A percentile compares a stretch with the other conserved stretches of the same genome.
These are phyloP conservation scores for Macrophomina phaseolina DNA, from an alignment of 2,329 filamentous ascomycete species.

Conservation along the genomic window DNA sequence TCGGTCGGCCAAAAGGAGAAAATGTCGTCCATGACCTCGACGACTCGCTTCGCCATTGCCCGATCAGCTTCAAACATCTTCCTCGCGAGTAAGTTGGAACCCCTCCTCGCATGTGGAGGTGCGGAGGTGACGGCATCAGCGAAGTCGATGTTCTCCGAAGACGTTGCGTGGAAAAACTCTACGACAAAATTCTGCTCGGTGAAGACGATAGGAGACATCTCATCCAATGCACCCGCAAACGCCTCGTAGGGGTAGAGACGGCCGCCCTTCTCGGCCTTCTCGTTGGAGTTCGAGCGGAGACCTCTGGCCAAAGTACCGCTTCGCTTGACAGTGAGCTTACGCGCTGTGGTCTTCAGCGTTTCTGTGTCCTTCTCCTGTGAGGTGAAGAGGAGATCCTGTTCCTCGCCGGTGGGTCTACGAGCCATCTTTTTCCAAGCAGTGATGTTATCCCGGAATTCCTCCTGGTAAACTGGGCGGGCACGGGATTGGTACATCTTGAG, in stretches of 20 bases:
- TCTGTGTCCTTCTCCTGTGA: constrained; percentile 88
- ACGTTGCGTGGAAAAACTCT: constrained; percentile 96
- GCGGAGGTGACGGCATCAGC: constrained; percentile 74
- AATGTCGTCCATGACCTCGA: constrained; percentile 86
- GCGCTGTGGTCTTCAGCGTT: constrained; percentile 69
- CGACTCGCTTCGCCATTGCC: constrained; percentile 80
- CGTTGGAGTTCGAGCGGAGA: constrained; percentile 70
- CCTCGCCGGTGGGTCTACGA: constrained; percentile 76
- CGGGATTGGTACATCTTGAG: constrained; percentile 81
- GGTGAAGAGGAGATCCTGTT: constrained; percentile 86
- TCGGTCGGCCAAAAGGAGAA: constrained; percentile 83
- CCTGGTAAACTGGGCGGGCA: constrained; percentile 76
- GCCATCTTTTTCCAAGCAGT: constrained; percentile 80
- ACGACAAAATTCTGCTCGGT: constrained; percentile 97
- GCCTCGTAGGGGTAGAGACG: constrained; percentile 78
- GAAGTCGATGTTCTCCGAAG: constrained; percentile 80
- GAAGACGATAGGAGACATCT: constrained; percentile 80
- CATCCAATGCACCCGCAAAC: constrained; percentile 79
- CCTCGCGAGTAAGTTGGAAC: constrained; percentile 74
- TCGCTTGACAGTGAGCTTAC: constrained; percentile 91
- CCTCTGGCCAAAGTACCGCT: constrained; percentile 84
- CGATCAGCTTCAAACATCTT: constrained; percentile 89
- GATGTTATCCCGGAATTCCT: constrained; percentile 79
- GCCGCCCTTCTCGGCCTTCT: constrained; percentile 66
- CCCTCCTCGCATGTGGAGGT: constrained; percentile 70